Conservation (phyloP, 225 moss, liverwort and hornwort genomes). For the Sphagnum contortum region DNA sequence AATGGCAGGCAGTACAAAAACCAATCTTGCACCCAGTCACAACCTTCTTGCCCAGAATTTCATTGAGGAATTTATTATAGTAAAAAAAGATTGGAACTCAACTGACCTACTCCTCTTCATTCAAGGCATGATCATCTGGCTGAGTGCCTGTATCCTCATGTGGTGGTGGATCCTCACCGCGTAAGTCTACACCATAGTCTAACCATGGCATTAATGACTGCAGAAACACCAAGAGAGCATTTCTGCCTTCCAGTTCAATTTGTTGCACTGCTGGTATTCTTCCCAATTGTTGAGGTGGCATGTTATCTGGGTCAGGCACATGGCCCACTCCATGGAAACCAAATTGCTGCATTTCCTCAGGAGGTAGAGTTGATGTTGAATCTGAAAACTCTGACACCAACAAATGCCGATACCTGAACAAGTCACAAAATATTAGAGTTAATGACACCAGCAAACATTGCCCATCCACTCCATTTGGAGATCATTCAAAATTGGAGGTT, state of each 20-base stretch:
- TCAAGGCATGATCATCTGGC: no score
- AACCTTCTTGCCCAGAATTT: no score
- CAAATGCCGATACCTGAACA: constrained; percentile 65
- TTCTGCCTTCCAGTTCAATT: constrained; percentile 42
- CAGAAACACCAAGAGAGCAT: constrained; percentile 50
- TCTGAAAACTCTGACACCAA: constrained; percentile 84
- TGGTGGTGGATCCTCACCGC: constrained; percentile 33
- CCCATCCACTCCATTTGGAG: no score
- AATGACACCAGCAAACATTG: no score
- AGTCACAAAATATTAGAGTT: background rate
- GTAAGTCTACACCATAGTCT: constrained; percentile 42
- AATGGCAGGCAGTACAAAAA: no score
- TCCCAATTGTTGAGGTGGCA: constrained; percentile 19
- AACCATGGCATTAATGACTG: constrained; percentile 70
- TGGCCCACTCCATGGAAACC: constrained; percentile 20
- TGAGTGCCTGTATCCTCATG: background rate
- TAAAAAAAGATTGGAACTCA: no score
- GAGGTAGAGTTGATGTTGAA: constrained; percentile 54
- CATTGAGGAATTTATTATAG: no score
- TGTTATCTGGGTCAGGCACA: constrained; percentile 14
- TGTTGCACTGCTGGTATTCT: constrained; percentile 22
- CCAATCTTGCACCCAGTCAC: no score
- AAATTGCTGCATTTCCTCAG: constrained; percentile 60
- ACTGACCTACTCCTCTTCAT: no score
- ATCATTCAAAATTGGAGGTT: no score